Conservation (phyloP, 345 rosid species). For the Corchorus olitorius region DNA sequence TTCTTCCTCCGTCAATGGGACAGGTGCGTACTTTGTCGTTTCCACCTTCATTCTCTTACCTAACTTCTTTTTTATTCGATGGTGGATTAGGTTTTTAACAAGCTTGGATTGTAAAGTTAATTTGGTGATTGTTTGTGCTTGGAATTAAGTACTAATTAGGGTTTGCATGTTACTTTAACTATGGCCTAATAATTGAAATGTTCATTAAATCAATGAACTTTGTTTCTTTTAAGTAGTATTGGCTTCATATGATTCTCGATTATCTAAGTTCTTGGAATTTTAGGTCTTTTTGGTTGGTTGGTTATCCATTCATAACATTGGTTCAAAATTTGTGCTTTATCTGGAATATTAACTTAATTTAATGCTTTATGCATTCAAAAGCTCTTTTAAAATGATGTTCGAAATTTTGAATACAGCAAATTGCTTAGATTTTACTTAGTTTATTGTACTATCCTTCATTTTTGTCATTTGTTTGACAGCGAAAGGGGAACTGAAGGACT, state of each 20-base stretch:
- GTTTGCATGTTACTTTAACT: constrained; percentile 14
- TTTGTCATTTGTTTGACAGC: constrained; percentile 40
- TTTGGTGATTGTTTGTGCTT: constrained; percentile 14
- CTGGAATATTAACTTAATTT: background rate
- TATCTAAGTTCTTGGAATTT: background rate
- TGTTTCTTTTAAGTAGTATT: background rate
- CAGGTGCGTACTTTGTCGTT: constrained; percentile 34
- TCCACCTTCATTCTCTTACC: background rate
- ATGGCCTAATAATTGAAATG: background rate
- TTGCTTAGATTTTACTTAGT: background rate
- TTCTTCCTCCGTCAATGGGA: constrained; percentile 41
- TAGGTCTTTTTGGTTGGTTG: background rate
- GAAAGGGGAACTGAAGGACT: constrained; percentile 56
- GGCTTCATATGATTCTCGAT: background rate
- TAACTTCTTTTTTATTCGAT: background rate
- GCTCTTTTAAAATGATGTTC: background rate
- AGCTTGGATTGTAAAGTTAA: background rate
- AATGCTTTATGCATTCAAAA: background rate
- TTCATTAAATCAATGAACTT: background rate
- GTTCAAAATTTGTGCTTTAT: background rate
- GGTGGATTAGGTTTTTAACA: background rate
- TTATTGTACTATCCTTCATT: constrained; percentile 10
- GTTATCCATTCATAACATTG: background rate
- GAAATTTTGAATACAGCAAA: background rate
- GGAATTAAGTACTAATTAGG: constrained; percentile 19